Conservation (phyloP, 768 basidiomycete genomes). For the Auricularia cornea region DNA sequence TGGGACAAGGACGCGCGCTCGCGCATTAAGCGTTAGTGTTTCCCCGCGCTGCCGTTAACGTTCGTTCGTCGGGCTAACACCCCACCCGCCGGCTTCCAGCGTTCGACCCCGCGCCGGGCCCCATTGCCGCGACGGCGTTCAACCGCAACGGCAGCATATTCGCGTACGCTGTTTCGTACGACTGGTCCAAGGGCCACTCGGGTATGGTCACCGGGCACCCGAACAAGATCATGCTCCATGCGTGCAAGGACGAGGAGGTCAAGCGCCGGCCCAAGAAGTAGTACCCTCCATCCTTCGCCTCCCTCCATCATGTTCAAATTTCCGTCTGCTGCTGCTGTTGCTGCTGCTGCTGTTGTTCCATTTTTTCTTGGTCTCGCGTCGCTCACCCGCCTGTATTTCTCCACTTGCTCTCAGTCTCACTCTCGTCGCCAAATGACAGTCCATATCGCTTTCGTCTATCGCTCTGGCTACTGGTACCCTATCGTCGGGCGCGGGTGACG, state of each 20-base stretch:
- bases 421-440: too few relatives aligned
- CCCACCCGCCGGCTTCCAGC: slow-evolving; percentile 29
- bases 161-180: slow-evolving; percentile 87
- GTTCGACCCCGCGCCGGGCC: slow-evolving; percentile 65
- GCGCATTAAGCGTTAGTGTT: slow-evolving; percentile 71
- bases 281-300: not conserved
- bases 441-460: too few relatives aligned
- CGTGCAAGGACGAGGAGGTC: slow-evolving; percentile 34
- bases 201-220: slow-evolving; percentile 57
- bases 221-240: slow-evolving; percentile 35
- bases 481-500: too few relatives aligned
- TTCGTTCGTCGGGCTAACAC: slow-evolving; percentile 5
- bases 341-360: too few relatives aligned
- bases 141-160: slow-evolving; percentile 84
- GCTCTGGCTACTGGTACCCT: too few relatives aligned
- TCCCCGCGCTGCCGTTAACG: not conserved
- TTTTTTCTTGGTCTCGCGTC: too few relatives aligned
- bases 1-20: slow-evolving; percentile 94
- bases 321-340: too few relatives aligned
- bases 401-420: too few relatives aligned
- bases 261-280: slow-evolving; percentile 22
- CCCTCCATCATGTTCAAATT: too few relatives aligned
- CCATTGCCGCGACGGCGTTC: slow-evolving; percentile 74
- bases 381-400: too few relatives aligned
- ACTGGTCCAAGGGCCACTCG: slow-evolving; percentile 88